phyloP scores from a whole-genome alignment of 805 yeast genomes.

The Saccharomycopsis javanensis region DNA sequence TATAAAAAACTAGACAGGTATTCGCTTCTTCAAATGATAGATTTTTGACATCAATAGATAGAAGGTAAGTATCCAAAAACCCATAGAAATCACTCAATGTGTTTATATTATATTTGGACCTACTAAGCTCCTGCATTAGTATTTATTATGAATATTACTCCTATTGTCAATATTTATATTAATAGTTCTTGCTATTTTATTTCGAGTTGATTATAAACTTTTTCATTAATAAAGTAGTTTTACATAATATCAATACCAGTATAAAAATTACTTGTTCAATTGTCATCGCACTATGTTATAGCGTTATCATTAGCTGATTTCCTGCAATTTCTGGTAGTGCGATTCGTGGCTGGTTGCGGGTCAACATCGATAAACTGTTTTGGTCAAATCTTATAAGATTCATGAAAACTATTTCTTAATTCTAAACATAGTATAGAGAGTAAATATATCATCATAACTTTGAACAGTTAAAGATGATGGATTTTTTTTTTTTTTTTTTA shows the following conservation, averaged over 20 bases:
- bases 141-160: neutral
- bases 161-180: neutral
- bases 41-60: constrained; percentile 6
- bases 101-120: constrained; percentile 11
- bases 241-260: too few relatives aligned
- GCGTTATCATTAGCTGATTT: neutral
- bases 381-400: too few relatives aligned
- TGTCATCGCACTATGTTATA: neutral
- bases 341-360: neutral
- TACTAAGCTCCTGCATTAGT: constrained; percentile 6
- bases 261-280: neutral
- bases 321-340: neutral
- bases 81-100: constrained; percentile 12
- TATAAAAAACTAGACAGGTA: constrained; percentile 9
- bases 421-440: too few relatives aligned
- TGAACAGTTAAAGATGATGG: too few relatives aligned
- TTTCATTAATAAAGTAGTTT: too few relatives aligned
- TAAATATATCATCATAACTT: too few relatives aligned
- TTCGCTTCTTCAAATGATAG: constrained; percentile 14
- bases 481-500: too few relatives aligned
- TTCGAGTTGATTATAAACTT: too few relatives aligned
- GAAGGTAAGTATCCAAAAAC: constrained; percentile 9
- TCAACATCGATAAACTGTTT: too few relatives aligned
- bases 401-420: too few relatives aligned
- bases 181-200: neutral